Evolutionary conservation across 1,139 yeast genomes (phyloP), one percentile per base, ranked within the genome.

Genomic region (Sugiyamaella novakii): DNA sequence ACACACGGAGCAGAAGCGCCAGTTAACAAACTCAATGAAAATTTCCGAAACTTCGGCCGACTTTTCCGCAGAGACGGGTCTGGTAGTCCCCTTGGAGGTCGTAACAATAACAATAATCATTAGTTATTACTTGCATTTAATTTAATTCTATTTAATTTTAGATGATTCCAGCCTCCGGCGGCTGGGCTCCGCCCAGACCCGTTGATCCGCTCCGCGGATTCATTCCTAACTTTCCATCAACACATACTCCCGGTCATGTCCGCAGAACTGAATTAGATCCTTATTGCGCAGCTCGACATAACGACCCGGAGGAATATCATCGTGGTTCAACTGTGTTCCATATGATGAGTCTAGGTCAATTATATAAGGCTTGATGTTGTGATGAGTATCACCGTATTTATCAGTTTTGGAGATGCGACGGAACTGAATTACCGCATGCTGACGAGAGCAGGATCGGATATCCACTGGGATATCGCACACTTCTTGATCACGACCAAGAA

Each of bases 391-490:
- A 25, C 62, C 59, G n/a, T 57, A 60, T 34, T 54, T 50, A 19
- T 58, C 56, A 12, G 59, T 55, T 1, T 50, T 55, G 14, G 47
- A 36, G 15, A 58, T 59, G 12, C 49, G 46, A 21, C 78, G 62
- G 54, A 76, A 79, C 55, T 80, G 85, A 8, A 81, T 65, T 1
- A 73, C 84, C 7, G 83, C 81, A 55, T 80, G 85, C 56, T 77
- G 78, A 48, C 74, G 73, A 1, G 82, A 77, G 36, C 78, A 74
- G 1, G 75, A 64, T 17, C 68, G 69, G 43, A 75, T 74, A 14
- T 70, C 69, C 1, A 78, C 62, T 10, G 66, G 62, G 2, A 80
- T 69, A 57, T 80, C 80, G 18, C 72, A 74, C 0, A 74, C 59
- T 10, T 68, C 63, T 5, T 59, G 56, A 51, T 76, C 80, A 33